A percentile compares a stretch with the other conserved stretches of the same genome.
These are phyloP conservation scores for Naganishia randhawae DNA, from an alignment of 768 basidiomycete genomes.

Conservation along the genomic window DNA sequence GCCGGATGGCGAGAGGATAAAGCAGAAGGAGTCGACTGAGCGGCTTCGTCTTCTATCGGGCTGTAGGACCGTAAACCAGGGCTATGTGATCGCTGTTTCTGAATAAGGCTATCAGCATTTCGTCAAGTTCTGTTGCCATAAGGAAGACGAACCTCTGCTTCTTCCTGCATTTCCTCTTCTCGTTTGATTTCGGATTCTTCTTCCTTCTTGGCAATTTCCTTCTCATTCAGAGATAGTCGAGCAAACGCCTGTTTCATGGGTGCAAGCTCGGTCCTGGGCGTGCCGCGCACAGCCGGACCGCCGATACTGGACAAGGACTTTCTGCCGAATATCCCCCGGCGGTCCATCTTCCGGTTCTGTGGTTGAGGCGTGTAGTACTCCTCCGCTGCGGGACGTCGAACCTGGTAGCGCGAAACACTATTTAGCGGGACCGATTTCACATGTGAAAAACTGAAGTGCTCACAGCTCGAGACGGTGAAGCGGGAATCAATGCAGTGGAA, in stretches of 20 bases:
- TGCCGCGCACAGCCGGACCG: constrained; percentile 15
- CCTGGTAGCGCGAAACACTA: not conserved
- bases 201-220: constrained; percentile 1
- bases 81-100: not conserved
- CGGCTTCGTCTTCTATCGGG: constrained; percentile 1
- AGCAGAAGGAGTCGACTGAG: not conserved
- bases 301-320: constrained; percentile 23
- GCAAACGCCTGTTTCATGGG: constrained; percentile 8
- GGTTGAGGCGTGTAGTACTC: constrained; percentile 19
- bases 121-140: not conserved
- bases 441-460: not conserved
- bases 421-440: not conserved
- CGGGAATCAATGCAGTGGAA: no score
- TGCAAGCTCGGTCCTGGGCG: constrained; percentile 14
- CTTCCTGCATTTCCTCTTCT: constrained; percentile 13
- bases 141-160: not conserved
- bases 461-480: constrained; percentile 18
- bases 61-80: not conserved
- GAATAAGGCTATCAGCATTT: not conserved
- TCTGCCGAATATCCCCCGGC: constrained; percentile 15
- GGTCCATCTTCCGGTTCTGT: not conserved
- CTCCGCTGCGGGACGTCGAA: constrained; percentile 8
- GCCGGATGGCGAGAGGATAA: constrained; percentile 1
- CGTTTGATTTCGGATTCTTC: not conserved
- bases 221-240: constrained; percentile 1